A percentile compares a stretch with the other conserved stretches of the same genome.
Conservation (phyloP, 192 early-diverging fungal genomes). For the Jimgerdemannia lactiflua region DNA sequence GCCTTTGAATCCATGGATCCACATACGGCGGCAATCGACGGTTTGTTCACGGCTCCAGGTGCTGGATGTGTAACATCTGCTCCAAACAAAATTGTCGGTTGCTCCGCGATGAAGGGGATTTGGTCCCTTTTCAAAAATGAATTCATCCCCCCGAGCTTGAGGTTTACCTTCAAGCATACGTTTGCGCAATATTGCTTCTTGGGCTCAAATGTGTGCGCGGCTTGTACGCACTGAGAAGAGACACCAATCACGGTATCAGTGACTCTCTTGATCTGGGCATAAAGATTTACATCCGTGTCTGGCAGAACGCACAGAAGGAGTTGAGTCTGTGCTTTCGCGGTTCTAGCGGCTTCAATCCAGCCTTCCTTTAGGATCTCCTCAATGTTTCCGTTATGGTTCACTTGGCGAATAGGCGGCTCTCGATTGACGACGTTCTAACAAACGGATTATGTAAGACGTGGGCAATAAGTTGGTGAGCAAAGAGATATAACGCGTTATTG, state of each 20-base stretch:
- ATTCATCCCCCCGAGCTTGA: conserved; percentile 92
- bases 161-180: conserved; percentile 91
- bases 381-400: conserved; percentile 61
- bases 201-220: conserved; percentile 68
- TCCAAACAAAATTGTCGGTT: conserved; percentile 84
- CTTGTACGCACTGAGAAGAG: conserved; percentile 89
- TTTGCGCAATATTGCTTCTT: conserved; percentile 96
- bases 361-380: conserved; percentile 65
- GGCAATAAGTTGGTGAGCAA: conserved; percentile 24
- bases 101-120: conserved; percentile 66
- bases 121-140: conserved; percentile 54
- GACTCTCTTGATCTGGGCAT: conserved; percentile 86
- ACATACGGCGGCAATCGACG: conserved; percentile 78
- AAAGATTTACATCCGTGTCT: conserved; percentile 75
- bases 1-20: conserved; percentile 66
- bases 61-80: conserved; percentile 88
- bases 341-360: conserved; percentile 64
- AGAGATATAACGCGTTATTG: conserved; percentile 14
- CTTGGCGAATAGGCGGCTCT: conserved; percentile 65
- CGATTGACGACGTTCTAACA: conserved; percentile 42
- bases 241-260: conserved; percentile 87
- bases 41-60: conserved; percentile 60
- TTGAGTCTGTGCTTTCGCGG: conserved; percentile 65
- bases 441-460: conserved; percentile 7
- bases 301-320: conserved; percentile 82